A percentile compares a stretch with the other conserved stretches of the same genome.
These are phyloP conservation scores for Umbelopsis sp. DNA, from an alignment of 192 early-diverging fungal species.

Conservation along the genomic window DNA sequence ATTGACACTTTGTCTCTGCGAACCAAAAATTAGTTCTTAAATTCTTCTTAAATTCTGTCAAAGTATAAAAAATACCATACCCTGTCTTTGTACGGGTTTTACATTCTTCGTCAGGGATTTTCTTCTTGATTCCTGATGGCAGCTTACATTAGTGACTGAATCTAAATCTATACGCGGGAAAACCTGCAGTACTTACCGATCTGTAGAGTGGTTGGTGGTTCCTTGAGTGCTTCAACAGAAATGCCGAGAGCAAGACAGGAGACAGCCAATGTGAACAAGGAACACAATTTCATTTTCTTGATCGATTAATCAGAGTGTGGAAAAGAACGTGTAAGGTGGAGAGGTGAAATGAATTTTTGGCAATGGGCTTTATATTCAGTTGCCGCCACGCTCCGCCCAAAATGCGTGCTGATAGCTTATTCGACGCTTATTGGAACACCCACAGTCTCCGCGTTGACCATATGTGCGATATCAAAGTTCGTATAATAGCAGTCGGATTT, in stretches of 20 bases:
- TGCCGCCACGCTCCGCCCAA: not conserved
- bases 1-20: conserved; percentile 66
- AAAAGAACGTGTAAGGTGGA: not conserved
- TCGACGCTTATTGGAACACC: not conserved
- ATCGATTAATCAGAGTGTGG: not conserved
- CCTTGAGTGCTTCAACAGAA: conserved; percentile 34
- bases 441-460: no score
- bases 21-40: not conserved
- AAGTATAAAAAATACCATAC: conserved; percentile 26
- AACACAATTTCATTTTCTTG: not conserved
- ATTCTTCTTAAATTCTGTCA: not conserved
- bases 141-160: not conserved
- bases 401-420: not conserved
- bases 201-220: conserved; percentile 46
- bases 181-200: conserved; percentile 44
- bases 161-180: not conserved
- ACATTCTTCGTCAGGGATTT: conserved; percentile 55
- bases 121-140: conserved; percentile 48
- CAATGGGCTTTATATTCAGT: not conserved
- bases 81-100: conserved; percentile 41
- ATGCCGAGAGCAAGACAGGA: conserved; percentile 11
- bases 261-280: not conserved
- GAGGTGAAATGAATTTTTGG: not conserved
- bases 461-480: no score
- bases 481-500: no score